Base-by-base conservation (phyloP, 2,329 filamentous ascomycete genomes). In the Plectosphaerella sp. region DNA sequence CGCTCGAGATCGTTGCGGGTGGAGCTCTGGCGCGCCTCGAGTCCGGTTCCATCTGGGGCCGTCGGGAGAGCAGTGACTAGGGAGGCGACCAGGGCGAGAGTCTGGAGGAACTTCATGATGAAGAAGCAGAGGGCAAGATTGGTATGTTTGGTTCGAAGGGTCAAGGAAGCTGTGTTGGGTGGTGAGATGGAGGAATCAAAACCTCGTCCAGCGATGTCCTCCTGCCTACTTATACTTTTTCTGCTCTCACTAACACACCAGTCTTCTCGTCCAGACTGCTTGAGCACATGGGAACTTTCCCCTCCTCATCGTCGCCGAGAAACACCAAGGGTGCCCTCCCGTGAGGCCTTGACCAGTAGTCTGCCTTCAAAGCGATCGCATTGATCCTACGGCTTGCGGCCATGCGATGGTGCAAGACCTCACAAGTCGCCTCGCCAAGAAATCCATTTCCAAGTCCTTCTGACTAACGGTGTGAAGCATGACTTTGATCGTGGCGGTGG, bases 1-100 rank as follows among this genome's bases (percentile, higher is more conserved):
- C 52, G 47, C 42, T 62, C 57, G 16, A 69, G 61, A 33, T 69
- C 66, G 35, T 62, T 61, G 33, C 59, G 56, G 7, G 58, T 62
- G 35, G 37, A 52, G 28, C 52, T 54, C 54, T 62, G 61, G 22
- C 61, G 58, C 41, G 50, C 47, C 20, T 45, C 43, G 24, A 55
- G 37, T 9, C 15, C 37, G 15, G 37, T 12, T 5, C 37, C 37
- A 15, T 41, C 37, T 41, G 37, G 15, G 14, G 37, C 14, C 10
- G 37, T 18, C 15, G 37, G 37, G 15, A 41, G 37, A 41, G 37
- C 37, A 8, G 37, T 14, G 37, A 11, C 37, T 11, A 41, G 37
- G 37, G 36, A 39, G 36, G 37, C 14, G 16, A 18, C 7, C 15
- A 41, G 16, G 14, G 37, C 37, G 9, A 41, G 35, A 14, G 41